phyloP scores from a whole-genome alignment of 2,329 filamentous ascomycete genomes.

The Curvularia sp. region DNA sequence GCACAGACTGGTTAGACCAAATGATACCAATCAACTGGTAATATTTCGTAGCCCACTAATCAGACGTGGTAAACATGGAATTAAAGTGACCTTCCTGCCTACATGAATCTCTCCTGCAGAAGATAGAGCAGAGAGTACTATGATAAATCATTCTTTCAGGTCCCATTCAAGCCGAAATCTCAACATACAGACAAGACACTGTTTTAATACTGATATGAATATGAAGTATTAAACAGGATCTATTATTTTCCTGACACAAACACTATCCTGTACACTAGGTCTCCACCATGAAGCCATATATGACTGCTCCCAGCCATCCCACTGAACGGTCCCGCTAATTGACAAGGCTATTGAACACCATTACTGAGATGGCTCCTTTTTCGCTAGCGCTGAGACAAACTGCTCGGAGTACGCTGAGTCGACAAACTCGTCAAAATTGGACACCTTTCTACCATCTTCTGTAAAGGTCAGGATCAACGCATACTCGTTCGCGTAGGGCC shows the following conservation, averaged over 20 bases:
- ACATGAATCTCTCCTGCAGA: neutral
- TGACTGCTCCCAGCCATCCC: no score
- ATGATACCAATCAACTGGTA: no score
- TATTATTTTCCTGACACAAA: neutral
- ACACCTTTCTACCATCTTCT: constrained; percentile 6
- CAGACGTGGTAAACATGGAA: no score
- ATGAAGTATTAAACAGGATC: neutral
- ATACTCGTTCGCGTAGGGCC: constrained; percentile 2
- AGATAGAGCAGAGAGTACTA: no score
- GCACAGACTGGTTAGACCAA: no score
- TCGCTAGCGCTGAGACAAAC: constrained; percentile 9
- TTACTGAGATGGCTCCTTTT: neutral
- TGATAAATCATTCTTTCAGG: neutral
- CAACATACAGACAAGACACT: neutral
- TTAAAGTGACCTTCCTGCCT: no score
- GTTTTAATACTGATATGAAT: neutral
- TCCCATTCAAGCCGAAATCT: neutral
- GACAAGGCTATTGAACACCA: neutral
- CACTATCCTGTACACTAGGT: neutral
- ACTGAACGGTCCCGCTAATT: neutral
- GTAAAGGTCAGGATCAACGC: constrained; percentile 8
- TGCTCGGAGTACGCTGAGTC: no score
- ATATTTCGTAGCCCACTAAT: no score
- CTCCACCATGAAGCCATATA: neutral
- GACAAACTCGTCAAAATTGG: constrained; percentile 9